Evolutionary conservation across 108 stramenopile species (phyloP), one percentile per base, ranked within the genome.

Genomic region (Ochromonas danica): DNA sequence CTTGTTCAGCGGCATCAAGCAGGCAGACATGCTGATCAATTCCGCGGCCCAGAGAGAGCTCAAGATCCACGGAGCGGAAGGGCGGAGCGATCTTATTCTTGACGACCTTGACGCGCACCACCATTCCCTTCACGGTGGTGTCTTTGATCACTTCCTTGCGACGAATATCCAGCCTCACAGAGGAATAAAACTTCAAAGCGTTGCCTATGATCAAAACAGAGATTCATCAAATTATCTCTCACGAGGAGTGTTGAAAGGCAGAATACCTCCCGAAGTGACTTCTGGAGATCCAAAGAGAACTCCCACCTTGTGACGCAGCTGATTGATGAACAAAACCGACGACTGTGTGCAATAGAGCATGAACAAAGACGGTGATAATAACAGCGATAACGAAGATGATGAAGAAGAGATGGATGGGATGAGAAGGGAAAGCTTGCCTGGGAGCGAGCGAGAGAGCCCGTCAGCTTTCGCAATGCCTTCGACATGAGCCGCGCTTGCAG

Each of bases 401-500:
- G 22, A 10, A 22, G 22, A 17, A 22, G 22, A 22, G 51, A 10
- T 10, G 17, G 51, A 57, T 57, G 51, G 17, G 51, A 57, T 22
- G 51, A 17, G n/a, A n/a, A n/a, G n/a, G n/a, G n/a, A n/a, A n/a
- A n/a, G n/a, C n/a, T 51, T 51, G 45, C 22, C 22, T 22, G 45
- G 22, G 45, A 67, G 3, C 31, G 17, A 67, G 93, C 80, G 22
- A 95, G 79, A 0, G 91, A 92, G 14, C 91, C 89, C 17, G 93
- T 94, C 63, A 98, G 92, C 87, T 96, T 98, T 36, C 97, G 85
- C 84, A 98, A 87, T 10, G 97, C 97, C 90, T 98, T 95, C 82
- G 90, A 91, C 95, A 98, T 96, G 30, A 98, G 91, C 17, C 97
- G 77, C 0, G 95, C 97, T 82, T 85, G 82, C 40, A 87, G 71